Evolutionary conservation across 2,329 filamentous ascomycete species (phyloP), one percentile per base, ranked within the genome.

Genomic region (Colletotrichum cereale): DNA sequence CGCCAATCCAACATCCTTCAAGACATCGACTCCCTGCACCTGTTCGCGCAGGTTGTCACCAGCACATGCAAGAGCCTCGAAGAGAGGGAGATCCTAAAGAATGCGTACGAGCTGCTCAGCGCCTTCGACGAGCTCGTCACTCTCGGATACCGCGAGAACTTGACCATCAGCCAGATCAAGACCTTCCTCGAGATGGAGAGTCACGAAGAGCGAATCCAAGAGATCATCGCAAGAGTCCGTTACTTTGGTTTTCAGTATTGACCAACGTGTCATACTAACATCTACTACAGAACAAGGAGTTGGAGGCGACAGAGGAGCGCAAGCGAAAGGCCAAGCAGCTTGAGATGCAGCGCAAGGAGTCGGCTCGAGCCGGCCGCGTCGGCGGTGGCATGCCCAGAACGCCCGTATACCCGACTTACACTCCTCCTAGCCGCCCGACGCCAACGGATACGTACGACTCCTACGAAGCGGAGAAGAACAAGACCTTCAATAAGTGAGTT

Each of bases 101-200:
- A 98, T 89, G 94, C 96, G 64, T 99, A 97, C 80, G 97, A 99
- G 81, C 88, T 99, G 50, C 90, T 99, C 74, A 97, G 94, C 81
- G 96, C 96, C 57, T 99, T 98, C 78, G 96, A 99, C 79, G 96
- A 99, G 85, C 89, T 99, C 71, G 96, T 99, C 72, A 98, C 96
- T 0, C 87, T 97, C 74, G 96, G 96, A 16, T 98, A 99, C 84
- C 86, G 96, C 79, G 96, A 99, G 85, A 99, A 99, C 83, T 85
- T 99, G 76, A 97, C 96, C 31, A 90, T 99, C 78, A 94, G 91
- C 83, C 97, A 99, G 84, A 99, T 99, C 86, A 98, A 97, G 88
- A 98, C 96, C 2, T 99, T 99, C 87, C 84, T 99, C 76, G 97
- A 98, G 80, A 99, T 99, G 96, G 96, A 99, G 83, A 96, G 93